These are phyloP conservation scores for Mortierella hygrophila DNA, from an alignment of 192 early-diverging fungal species.

Conservation along the genomic window DNA sequence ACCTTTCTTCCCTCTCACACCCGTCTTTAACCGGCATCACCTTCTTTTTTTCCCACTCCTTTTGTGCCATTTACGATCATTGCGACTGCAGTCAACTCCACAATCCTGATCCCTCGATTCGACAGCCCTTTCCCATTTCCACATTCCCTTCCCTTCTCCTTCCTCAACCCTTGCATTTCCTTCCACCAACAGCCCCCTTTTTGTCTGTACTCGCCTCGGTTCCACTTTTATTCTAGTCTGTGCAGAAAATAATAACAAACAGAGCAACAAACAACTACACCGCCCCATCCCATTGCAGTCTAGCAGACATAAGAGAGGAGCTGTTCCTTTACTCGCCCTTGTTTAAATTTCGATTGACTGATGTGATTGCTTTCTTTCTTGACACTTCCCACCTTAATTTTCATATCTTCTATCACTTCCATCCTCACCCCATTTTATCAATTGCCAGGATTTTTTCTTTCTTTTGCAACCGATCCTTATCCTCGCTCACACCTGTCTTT, in stretches of 20 bases:
- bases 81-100: background rate
- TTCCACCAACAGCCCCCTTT: background rate
- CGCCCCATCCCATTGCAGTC: background rate
- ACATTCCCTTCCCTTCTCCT: conserved; percentile 1
- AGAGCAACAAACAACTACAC: background rate
- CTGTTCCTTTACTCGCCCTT: background rate
- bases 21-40: background rate
- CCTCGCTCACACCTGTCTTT: background rate
- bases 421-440: background rate
- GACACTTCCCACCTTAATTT: background rate
- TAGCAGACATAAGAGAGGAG: background rate
- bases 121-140: background rate
- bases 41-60: background rate
- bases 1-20: background rate
- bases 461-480: background rate
- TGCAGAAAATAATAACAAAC: background rate
- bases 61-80: background rate
- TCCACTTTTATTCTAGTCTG: background rate
- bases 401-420: background rate
- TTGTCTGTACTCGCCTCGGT: background rate
- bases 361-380: too few species aligned
- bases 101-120: background rate
- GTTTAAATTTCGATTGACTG: background rate
- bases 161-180: background rate
- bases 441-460: background rate